Base-by-base conservation (phyloP, 768 basidiomycete species). In the Tulasnella sp. region DNA sequence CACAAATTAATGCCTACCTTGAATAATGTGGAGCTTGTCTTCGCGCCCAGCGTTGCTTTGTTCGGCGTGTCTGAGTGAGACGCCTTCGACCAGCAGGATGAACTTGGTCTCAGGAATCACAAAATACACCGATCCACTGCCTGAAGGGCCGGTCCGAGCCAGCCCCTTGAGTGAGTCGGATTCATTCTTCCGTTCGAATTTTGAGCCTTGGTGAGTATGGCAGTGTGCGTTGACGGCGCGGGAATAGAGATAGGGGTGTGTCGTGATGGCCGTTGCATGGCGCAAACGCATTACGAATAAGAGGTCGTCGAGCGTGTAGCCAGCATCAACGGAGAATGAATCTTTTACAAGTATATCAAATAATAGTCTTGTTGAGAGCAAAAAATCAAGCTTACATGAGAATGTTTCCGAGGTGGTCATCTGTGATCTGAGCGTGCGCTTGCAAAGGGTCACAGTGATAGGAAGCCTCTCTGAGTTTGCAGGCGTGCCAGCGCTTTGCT, bases 181-280 rank as follows among this genome's bases (percentile, higher is more conserved):
- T n/a, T 64, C 60, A 3, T 64, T 64, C 31, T 64, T 64, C 28
- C 28, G 34, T 64, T 64, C 60, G 16, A 64, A 64, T 11, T 34
- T 64, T n/a, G 60, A 64, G 60, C 60, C 60, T 50, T 50, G 50
- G 16, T 64, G 60, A 28, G 60, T 64, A 34, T 64, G 60, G 16
- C 28, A 64, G 28, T 34, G 18, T 31, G 60, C 60, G 14, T 64
- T 64, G 28, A 64, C 60, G 28, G 60, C 9, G 24, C 60, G 60
- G n/a, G 28, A 64, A 18, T 64, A 64, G n/a, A 64, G 28, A 64
- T 64, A 64, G n/a, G 60, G 60, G 28, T 64, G 60, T 64, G 34
- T 64, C 4, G 60, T 31, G 31, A 64, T 18, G 34, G 28, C 34
- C 22, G 8, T 31, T 64, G 60, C 24, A 34, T 64, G 28, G 28